Base-by-base conservation (phyloP, 306 rosid species). In the Hippophae gyantsensis region DNA sequence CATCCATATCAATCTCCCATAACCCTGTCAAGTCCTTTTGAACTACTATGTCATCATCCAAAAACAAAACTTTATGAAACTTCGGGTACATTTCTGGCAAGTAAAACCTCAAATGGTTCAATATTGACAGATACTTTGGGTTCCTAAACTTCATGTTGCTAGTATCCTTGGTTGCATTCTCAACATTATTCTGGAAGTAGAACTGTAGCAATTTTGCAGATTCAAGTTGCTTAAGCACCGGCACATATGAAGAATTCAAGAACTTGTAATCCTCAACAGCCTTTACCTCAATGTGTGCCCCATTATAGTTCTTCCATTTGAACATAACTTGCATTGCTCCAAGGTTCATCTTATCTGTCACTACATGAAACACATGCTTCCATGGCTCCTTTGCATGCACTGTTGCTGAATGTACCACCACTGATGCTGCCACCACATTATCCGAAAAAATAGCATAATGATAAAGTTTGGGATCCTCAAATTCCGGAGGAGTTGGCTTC, bases 261-360 rank as follows among this genome's bases (percentile, higher is more conserved):
- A 84, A 87, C 60, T 84, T 82, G 80, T 84, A 87, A 70, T 87
- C 95, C 66, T 87, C 95, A 66, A 87, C 95, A 6, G 92, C 92
- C 78, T 82, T 82, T 54, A 87, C 93, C 58, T 87, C 89, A 67
- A 87, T 64, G 55, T 82, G 89, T 3, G 95, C 83, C 10, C 89
- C 89, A 56, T 84, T 82, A 48, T 80, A 82, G 57, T 82, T 69
- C 73, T 87, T 87, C 69, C 80, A 69, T 74, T 82, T 84, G 72
- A 84, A 87, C 92, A 84, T 79, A 56, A 87, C 92, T 74, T 87
- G 92, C 95, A 87, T 87, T 54, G 95, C 95, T 52, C 95, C 95
- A 13, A 87, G 92, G 65, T 87, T 87, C 92, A 87, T 84, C 82
- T 87, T 87, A 66, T 87, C 95, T 10, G 95, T 87, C 13, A 87